Base-by-base conservation (phyloP, 1,139 yeast genomes). In the Sugiyamaella novakii region DNA sequence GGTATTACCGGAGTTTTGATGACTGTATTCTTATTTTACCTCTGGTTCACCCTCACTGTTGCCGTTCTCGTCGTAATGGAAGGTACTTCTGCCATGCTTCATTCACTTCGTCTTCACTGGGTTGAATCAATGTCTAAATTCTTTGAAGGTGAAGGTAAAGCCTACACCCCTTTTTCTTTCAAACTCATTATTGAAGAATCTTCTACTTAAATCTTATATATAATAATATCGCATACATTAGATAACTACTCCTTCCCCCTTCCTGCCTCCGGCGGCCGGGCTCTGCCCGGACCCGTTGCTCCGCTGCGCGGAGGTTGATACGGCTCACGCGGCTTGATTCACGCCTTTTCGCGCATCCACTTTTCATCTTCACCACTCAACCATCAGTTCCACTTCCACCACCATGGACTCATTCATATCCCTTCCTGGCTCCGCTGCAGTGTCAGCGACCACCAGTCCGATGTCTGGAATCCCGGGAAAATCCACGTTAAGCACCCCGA, bases 51-150 rank as follows among this genome's bases (percentile, higher is more conserved):
- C 3, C 76, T 91, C 56, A 92, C 98, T 0, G 91, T 89, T 39
- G 83, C 89, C 58, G 89, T 94, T 52, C 77, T 94, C 66, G 98
- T 94, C 45, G 76, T 89, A 53, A 92, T 94, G 98, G 98, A 94
- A 70, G 99, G 99, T 47, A 94, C 98, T 0, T 87, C 96, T 36
- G 98, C 98, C 24, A 94, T 94, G 98, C 78, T 94, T 62, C 99
- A 94, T 70, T 87, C 97, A 21, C 78, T 94, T 62, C 86, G 98
- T 70, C 74, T 92, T 64, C 98, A 92, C 68, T 92, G 99, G 99
- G 98, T 94, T 50, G 99, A 94, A 71, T 91, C 97, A 27, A 94
- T 94, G 98, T 89, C 97, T 44, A 94, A 94, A 72, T 94, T 87
- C 68, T 94, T 92, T 63, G 88, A 86, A 62, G 98, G 98, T 59